A percentile compares a stretch with the other conserved stretches of the same genome.
These are phyloP conservation scores for Suaeda aralocaspica DNA, from an alignment of 148 eudicot species.

Conservation along the genomic window DNA sequence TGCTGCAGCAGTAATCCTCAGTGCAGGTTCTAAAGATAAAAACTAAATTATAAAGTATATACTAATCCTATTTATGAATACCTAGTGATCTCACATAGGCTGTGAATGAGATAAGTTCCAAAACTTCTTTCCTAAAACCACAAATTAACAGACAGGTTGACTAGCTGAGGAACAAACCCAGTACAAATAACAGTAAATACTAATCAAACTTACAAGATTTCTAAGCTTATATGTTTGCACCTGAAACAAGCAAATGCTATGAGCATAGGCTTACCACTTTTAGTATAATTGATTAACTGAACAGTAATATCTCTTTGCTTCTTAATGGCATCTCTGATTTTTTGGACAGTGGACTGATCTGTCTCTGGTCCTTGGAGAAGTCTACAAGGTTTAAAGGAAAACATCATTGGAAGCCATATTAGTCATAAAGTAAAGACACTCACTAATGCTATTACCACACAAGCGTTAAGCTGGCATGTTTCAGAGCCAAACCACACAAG, in stretches of 20 bases:
- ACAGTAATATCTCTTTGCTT: slow-evolving; percentile 93
- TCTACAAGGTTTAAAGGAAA: slow-evolving; percentile 39
- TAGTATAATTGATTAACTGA: slow-evolving; percentile 92
- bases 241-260: neutral
- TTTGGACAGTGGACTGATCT: slow-evolving; percentile 81
- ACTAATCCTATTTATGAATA: slow-evolving; percentile 23
- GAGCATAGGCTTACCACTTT: slow-evolving; percentile 71
- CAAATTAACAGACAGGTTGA: neutral
- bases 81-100: slow-evolving; percentile 99
- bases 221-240: neutral
- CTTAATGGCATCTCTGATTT: slow-evolving; percentile 86
- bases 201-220: neutral
- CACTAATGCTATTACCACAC: neutral
- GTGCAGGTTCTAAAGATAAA: too few relatives aligned
- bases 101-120: slow-evolving; percentile 99
- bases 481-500: neutral
- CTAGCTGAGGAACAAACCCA: neutral
- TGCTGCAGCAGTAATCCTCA: neutral
- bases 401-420: slow-evolving; percentile 8
- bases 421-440: neutral
- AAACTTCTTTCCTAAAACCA: slow-evolving; percentile 81
- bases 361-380: slow-evolving; percentile 99
- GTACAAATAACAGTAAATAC: neutral
- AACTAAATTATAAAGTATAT: too few relatives aligned
- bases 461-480: neutral